A percentile compares a stretch with the other conserved stretches of the same genome.
phyloP scores from a whole-genome alignment of 2,329 filamentous ascomycete genomes.

The Helminthosporium solani region DNA sequence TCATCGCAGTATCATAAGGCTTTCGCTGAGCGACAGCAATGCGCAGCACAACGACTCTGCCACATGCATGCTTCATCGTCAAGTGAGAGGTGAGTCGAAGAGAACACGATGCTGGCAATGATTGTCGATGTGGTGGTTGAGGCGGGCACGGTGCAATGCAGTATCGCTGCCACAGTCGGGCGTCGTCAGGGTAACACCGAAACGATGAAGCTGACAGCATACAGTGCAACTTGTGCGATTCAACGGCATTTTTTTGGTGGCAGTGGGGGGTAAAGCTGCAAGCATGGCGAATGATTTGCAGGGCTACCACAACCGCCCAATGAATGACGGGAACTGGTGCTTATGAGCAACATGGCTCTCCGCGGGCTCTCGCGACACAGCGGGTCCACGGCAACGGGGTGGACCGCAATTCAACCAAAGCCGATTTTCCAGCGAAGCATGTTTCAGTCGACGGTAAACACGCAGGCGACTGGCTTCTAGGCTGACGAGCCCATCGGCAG shows the following conservation, averaged over 20 bases:
- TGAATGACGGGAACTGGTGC: slow-evolving; percentile 4
- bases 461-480: background rate
- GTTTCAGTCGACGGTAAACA: slow-evolving; percentile 14
- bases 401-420: background rate
- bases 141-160: slow-evolving; percentile 15
- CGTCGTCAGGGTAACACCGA: background rate
- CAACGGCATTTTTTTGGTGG: background rate
- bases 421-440: slow-evolving; percentile 9
- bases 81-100: background rate
- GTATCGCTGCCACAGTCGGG: background rate
- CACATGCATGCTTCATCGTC: no score
- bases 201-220: slow-evolving; percentile 7
- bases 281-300: slow-evolving; percentile 3
- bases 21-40: no score
- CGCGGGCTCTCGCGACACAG: slow-evolving; percentile 6
- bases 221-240: background rate
- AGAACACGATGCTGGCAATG: background rate
- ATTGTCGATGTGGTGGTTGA: slow-evolving; percentile 5
- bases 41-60: no score
- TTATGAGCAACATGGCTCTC: slow-evolving; percentile 1
- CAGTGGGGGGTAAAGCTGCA: background rate
- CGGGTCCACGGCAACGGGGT: slow-evolving; percentile 4
- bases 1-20: no score
- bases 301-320: slow-evolving; percentile 8
- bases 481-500: no score